Conservation (phyloP, 805 yeast genomes). For the Spathaspora boniae region DNA sequence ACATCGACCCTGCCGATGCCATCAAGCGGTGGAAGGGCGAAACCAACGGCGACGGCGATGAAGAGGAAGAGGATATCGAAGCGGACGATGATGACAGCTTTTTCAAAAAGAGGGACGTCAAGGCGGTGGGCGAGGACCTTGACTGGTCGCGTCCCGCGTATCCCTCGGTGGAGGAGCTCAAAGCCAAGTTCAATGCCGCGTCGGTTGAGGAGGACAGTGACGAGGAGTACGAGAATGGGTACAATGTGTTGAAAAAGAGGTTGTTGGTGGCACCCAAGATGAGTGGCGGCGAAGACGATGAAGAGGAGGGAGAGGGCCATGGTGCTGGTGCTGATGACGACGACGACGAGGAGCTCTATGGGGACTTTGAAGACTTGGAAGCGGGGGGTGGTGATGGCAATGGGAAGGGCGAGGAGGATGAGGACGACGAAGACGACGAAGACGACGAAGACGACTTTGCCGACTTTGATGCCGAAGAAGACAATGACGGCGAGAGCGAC, state of each 20-base stretch:
- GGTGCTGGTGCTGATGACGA: slow-evolving; percentile 41
- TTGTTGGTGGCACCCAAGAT: slow-evolving; percentile 53
- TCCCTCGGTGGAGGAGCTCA: slow-evolving; percentile 41
- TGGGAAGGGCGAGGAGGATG: slow-evolving; percentile 30
- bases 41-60: slow-evolving; percentile 38
- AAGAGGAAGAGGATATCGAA: slow-evolving; percentile 40
- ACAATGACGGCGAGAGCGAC: slow-evolving; percentile 38
- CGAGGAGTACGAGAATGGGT: slow-evolving; percentile 40
- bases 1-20: slow-evolving; percentile 70
- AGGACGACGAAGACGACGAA: slow-evolving; percentile 21
- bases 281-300: slow-evolving; percentile 24
- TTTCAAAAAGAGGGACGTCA: slow-evolving; percentile 45
- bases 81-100: slow-evolving; percentile 50
- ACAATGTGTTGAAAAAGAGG: slow-evolving; percentile 41
- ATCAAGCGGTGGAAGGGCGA: slow-evolving; percentile 67
- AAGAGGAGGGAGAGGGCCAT: slow-evolving; percentile 23
- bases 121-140: slow-evolving; percentile 25
- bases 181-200: slow-evolving; percentile 42
- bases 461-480: slow-evolving; percentile 52
- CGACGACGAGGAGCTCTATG: slow-evolving; percentile 51
- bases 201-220: slow-evolving; percentile 24
- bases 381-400: slow-evolving; percentile 23
- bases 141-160: slow-evolving; percentile 37
- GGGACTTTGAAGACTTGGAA: slow-evolving; percentile 56
- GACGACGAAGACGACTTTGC: slow-evolving; percentile 43